phyloP scores from a whole-genome alignment of 768 basidiomycete genomes.

The Lactarius hengduanensis region DNA sequence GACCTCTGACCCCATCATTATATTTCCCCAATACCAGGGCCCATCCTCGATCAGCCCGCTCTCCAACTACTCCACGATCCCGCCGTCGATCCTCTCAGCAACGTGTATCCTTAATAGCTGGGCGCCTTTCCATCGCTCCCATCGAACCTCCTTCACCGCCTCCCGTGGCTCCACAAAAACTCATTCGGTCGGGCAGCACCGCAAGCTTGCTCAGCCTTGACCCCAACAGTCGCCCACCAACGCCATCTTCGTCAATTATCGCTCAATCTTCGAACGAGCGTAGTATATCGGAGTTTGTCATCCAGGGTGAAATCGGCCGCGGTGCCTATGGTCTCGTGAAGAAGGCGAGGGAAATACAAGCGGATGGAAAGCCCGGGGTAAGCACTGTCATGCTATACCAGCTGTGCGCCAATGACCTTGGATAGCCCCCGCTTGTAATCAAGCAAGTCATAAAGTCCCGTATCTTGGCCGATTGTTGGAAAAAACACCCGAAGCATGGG shows the following conservation, averaged over 20 bases:
- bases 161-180: slow-evolving; percentile 56
- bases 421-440: slow-evolving; percentile 85
- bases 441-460: slow-evolving; percentile 99
- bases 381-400: slow-evolving; percentile 36
- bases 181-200: slow-evolving; percentile 62
- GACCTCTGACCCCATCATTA: slow-evolving; percentile 32
- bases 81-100: slow-evolving; percentile 81
- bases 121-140: slow-evolving; percentile 73
- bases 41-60: slow-evolving; percentile 39
- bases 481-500: slow-evolving; percentile 90
- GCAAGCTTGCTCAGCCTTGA: slow-evolving; percentile 62
- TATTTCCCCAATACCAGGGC: slow-evolving; percentile 36
- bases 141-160: slow-evolving; percentile 71
- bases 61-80: slow-evolving; percentile 59
- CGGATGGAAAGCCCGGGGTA: slow-evolving; percentile 82
- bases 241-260: slow-evolving; percentile 48
- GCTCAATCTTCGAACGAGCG: slow-evolving; percentile 52
- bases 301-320: slow-evolving; percentile 85
- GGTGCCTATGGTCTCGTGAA: slow-evolving; percentile 97
- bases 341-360: slow-evolving; percentile 72
- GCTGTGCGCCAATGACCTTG: slow-evolving; percentile 28
- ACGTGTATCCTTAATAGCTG: slow-evolving; percentile 79
- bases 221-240: slow-evolving; percentile 61
- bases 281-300: slow-evolving; percentile 81
- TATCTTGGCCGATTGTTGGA: slow-evolving; percentile 99